Conservation (phyloP, 805 yeast species). For the Saccharomyces mikatae region DNA sequence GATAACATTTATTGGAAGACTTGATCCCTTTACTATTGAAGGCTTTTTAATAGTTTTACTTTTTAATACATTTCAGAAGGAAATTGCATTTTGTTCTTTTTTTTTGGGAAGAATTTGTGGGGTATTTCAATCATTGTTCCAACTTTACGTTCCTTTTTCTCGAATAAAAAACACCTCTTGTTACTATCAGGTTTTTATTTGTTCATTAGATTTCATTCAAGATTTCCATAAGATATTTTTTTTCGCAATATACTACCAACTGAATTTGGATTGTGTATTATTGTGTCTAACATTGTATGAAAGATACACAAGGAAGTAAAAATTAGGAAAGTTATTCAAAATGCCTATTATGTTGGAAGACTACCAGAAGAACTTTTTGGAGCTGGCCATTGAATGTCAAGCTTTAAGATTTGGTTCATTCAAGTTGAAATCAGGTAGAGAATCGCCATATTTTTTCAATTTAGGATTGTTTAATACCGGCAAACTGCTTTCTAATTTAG, state of each 20-base stretch:
- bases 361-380: constrained; percentile 62
- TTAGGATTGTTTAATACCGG: constrained; percentile 86
- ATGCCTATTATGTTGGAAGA: constrained; percentile 31
- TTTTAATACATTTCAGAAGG: not conserved
- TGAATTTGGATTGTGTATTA: not conserved
- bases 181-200: not conserved
- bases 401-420: constrained; percentile 84
- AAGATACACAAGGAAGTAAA: not conserved
- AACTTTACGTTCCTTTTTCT: not conserved
- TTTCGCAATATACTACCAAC: not conserved
- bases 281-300: not conserved
- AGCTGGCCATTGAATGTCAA: constrained; percentile 69
- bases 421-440: constrained; percentile 86
- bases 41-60: not conserved
- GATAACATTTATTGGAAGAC: not conserved
- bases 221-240: not conserved
- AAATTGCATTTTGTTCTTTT: not conserved
- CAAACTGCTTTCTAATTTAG: constrained; percentile 65
- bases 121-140: not conserved
- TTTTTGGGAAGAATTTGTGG: not conserved
- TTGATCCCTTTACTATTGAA: not conserved
- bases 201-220: not conserved
- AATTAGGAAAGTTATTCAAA: not conserved
- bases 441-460: constrained; percentile 94
- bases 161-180: not conserved